A percentile compares a stretch with the other conserved stretches of the same genome.
Evolutionary conservation across 2,329 filamentous ascomycete genomes (phyloP).

Genomic region (Eutypella sp.): DNA sequence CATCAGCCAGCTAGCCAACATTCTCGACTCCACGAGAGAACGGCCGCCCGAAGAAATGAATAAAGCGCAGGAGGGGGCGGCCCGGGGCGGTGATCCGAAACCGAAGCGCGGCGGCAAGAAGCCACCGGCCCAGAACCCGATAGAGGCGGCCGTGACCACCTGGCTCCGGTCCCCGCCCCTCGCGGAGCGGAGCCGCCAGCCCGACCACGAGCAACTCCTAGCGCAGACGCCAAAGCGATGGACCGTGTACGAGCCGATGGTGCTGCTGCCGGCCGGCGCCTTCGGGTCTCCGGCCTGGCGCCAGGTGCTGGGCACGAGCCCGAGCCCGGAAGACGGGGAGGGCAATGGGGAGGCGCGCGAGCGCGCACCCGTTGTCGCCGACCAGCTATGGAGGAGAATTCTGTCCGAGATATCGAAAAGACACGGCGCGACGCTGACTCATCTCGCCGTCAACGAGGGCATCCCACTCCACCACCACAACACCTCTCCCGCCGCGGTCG

Average conservation of each 20-base stretch:
- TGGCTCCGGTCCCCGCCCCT: slow-evolving; percentile 7
- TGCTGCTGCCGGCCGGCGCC: slow-evolving; percentile 54
- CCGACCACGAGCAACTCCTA: slow-evolving; percentile 25
- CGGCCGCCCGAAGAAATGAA: not conserved
- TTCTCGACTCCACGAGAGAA: no score
- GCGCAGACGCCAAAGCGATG: slow-evolving; percentile 50
- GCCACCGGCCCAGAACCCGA: slow-evolving; percentile 10
- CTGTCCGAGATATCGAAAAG: slow-evolving; percentile 39
- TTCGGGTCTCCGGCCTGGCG: slow-evolving; percentile 42
- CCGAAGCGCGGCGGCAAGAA: slow-evolving; percentile 4
- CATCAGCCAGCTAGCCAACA: no score
- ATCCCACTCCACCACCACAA: slow-evolving; percentile 43
- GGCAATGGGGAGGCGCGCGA: slow-evolving; percentile 16
- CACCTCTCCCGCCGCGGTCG: not conserved
- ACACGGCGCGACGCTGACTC: slow-evolving; percentile 40
- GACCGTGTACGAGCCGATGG: slow-evolving; percentile 57
- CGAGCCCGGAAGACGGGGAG: not conserved
- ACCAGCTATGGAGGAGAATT: slow-evolving; percentile 44
- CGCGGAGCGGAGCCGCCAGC: not conserved
- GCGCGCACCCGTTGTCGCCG: no score
- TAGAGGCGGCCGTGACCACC: slow-evolving; percentile 11
- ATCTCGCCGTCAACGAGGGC: slow-evolving; percentile 57
- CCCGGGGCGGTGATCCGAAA: no score
- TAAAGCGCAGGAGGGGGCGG: not conserved
- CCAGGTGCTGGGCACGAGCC: slow-evolving; percentile 28